A percentile compares a stretch with the other conserved stretches of the same genome.
Evolutionary conservation across 805 yeast species (phyloP).

Genomic region (Starmerella davenportii): DNA sequence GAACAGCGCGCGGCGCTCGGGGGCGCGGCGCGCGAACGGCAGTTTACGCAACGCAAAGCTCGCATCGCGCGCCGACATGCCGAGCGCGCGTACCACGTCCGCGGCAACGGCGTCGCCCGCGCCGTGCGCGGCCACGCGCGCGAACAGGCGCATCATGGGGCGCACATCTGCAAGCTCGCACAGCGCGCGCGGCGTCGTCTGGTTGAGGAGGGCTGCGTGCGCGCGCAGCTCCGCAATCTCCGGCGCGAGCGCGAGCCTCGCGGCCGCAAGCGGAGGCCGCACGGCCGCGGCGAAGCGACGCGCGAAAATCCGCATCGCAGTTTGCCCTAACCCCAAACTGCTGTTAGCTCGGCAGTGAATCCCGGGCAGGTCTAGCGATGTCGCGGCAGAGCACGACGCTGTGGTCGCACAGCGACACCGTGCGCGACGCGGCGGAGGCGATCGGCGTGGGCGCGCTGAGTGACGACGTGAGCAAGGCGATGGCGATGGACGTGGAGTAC

Average conservation of each 20-base stretch:
- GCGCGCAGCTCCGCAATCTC: constrained; percentile 6
- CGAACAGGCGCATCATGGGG: constrained; percentile 14
- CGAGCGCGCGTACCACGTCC: constrained; percentile 8
- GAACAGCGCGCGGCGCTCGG: constrained; percentile 3
- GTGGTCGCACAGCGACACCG: constrained; percentile 97
- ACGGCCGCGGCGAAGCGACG: no score
- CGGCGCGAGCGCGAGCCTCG: constrained; percentile 1
- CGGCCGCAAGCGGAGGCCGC: background rate
- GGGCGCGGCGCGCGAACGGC: constrained; percentile 5
- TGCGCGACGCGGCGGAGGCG: constrained; percentile 85
- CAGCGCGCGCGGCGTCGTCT: constrained; percentile 10
- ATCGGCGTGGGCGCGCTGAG: constrained; percentile 58
- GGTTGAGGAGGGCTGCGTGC: constrained; percentile 16
- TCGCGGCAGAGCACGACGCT: constrained; percentile 44
- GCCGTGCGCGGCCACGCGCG: constrained; percentile 2
- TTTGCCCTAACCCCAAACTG: no score
- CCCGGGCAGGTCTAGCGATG: no score
- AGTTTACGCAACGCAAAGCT: constrained; percentile 7
- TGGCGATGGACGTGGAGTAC: constrained; percentile 99
- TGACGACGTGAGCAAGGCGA: constrained; percentile 82
- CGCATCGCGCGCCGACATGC: constrained; percentile 15
- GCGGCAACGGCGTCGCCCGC: constrained; percentile 1
- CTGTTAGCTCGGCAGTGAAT: no score
- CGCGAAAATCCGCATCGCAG: no score
- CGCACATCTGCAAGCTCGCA: constrained; percentile 11